phyloP scores from a whole-genome alignment of 2,329 filamentous ascomycete genomes.

The Rhinocladiella mackenziei region DNA sequence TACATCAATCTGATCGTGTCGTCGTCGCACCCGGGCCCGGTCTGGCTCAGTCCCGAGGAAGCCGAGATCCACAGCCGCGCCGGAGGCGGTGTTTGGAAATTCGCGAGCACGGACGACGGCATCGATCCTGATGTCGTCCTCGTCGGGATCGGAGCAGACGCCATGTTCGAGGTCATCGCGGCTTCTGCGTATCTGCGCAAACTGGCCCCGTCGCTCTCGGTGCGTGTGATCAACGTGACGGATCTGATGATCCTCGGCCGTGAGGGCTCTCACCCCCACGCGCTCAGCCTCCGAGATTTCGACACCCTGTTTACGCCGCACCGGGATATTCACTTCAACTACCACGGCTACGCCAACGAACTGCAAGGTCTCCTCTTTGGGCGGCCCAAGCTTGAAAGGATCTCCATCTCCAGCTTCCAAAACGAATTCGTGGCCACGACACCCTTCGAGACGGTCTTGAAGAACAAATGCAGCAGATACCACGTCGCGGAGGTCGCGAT shows the following conservation, averaged over 20 bases:
- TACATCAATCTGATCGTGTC: conserved; percentile 66
- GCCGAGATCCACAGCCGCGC: conserved; percentile 58
- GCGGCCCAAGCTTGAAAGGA: conserved; percentile 48
- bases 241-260: conserved; percentile 61
- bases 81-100: conserved; percentile 59
- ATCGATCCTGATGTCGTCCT: conserved; percentile 59
- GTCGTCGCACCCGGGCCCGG: conserved; percentile 60
- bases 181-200: conserved; percentile 54
- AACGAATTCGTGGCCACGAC: conserved; percentile 65
- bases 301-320: conserved; percentile 55
- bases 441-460: conserved; percentile 5
- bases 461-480: conserved; percentile 9
- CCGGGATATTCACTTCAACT: conserved; percentile 59
- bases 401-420: conserved; percentile 57
- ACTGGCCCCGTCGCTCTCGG: conserved; percentile 49
- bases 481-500: conserved; percentile 9
- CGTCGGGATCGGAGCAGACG: conserved; percentile 61
- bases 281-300: conserved; percentile 52
- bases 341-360: conserved; percentile 63
- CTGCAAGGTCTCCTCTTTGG: conserved; percentile 60
- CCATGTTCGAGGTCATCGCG: conserved; percentile 62
- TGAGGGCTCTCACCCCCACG: conserved; percentile 56
- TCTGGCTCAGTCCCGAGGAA: conserved; percentile 57
- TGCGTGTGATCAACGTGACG: conserved; percentile 63
- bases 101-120: conserved; percentile 57